Base-by-base conservation (phyloP, 805 yeast genomes). In the Metschnikowia corniflorae region DNA sequence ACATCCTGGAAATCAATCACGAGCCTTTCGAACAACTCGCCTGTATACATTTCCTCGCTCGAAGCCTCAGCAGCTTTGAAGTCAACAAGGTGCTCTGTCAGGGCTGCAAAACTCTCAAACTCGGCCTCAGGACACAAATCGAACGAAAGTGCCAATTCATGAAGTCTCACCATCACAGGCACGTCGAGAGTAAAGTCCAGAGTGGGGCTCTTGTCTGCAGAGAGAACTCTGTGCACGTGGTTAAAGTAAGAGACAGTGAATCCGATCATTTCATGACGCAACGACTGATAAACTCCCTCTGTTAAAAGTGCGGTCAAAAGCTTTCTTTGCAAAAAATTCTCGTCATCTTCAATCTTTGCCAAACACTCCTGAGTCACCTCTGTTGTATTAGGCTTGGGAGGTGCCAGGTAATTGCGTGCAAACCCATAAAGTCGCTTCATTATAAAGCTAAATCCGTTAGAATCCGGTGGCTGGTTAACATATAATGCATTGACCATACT, bases 221-320 rank as follows among this genome's bases (percentile, higher is more conserved):
- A 24, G 24, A 22, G 17, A 25, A 35, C 16, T 9, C 35, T 40
- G 33, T 57, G 60, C 10, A 62, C 35, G 33, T 42, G 39, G 27
- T 49, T 39, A 26, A 61, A 51, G 31, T 44, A 50, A 18, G 55
- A 58, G 16, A 52, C 39, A 3, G 64, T 32, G 36, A 40, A 55
- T 4, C 65, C 65, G 32, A 44, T 29, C 23, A 31, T 22, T 14
- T 22, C 31, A 7, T 33, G 24, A 14, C 39, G 42, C 24, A 53
- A 48, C 14, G 68, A 46, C 9, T 70, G 50, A 26, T 69, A 73
- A 10, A 77, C 58, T 2, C 73, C 53, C 47, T 77, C 72, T 1
- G 89, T 73, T 15, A 82, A 46, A 31, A 84, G 73, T 31, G 80
- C 72, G 26, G 80, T 77, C 35, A 91, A 61, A 27, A 88, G 60